These are phyloP conservation scores for Sporothrix protearum DNA, from an alignment of 2,329 filamentous ascomycete genomes.

Conservation along the genomic window DNA sequence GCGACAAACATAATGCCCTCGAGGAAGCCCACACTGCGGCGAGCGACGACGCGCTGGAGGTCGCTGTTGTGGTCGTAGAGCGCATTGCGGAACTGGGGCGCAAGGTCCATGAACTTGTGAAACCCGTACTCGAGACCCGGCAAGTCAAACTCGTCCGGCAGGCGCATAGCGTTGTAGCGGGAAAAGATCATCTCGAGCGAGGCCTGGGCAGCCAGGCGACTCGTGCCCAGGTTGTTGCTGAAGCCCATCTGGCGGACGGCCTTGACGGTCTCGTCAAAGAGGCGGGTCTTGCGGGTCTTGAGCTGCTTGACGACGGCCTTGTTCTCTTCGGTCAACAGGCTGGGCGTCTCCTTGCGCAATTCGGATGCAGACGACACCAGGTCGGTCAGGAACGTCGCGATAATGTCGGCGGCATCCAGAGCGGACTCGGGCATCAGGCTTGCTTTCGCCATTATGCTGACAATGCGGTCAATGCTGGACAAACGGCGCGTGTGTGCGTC, in stretches of 20 bases:
- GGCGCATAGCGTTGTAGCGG: slow-evolving; percentile 43
- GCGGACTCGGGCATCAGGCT: slow-evolving; percentile 37
- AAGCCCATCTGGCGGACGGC: slow-evolving; percentile 85
- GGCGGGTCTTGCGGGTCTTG: slow-evolving; percentile 82
- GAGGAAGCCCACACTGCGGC: slow-evolving; percentile 75
- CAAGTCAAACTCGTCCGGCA: slow-evolving; percentile 32
- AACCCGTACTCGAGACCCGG: slow-evolving; percentile 65
- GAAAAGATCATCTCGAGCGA: slow-evolving; percentile 69
- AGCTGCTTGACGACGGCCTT: slow-evolving; percentile 80
- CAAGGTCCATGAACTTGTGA: slow-evolving; percentile 72
- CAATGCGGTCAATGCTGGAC: slow-evolving; percentile 65
- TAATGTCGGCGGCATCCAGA: slow-evolving; percentile 54
- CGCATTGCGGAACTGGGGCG: slow-evolving; percentile 63
- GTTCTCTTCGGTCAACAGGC: slow-evolving; percentile 79
- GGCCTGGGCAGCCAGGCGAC: slow-evolving; percentile 68
- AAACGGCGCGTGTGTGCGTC: slow-evolving; percentile 57
- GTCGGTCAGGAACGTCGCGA: slow-evolving; percentile 66
- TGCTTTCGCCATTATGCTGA: slow-evolving; percentile 61
- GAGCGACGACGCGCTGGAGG: slow-evolving; percentile 73
- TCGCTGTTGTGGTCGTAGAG: slow-evolving; percentile 77
- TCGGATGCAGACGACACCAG: slow-evolving; percentile 66
- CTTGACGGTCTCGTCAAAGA: slow-evolving; percentile 85
- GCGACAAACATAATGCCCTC: slow-evolving; percentile 75
- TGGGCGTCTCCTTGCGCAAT: slow-evolving; percentile 79
- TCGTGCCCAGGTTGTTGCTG: slow-evolving; percentile 72